phyloP scores from a whole-genome alignment of 768 basidiomycete genomes.

The Collybia sp. region DNA sequence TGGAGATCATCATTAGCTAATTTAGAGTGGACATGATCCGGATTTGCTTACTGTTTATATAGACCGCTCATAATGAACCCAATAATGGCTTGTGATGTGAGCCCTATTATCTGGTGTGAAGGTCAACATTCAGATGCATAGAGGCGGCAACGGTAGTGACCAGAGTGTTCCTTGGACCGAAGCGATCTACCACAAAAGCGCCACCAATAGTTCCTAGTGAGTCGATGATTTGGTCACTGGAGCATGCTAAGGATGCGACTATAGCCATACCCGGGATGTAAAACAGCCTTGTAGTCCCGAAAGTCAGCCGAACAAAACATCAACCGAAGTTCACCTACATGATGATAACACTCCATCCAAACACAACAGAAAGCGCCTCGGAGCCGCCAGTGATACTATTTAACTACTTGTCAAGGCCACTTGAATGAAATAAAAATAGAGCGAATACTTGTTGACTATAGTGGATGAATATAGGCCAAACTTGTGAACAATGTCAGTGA shows the following conservation, averaged over 20 bases:
- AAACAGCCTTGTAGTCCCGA: slow-evolving; percentile 16
- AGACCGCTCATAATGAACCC: slow-evolving; percentile 91
- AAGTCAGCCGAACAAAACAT: background rate
- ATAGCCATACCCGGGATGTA: slow-evolving; percentile 29
- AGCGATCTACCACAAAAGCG: slow-evolving; percentile 69
- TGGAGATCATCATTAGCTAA: background rate
- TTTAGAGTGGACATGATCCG: background rate
- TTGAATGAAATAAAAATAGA: background rate
- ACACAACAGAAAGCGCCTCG: slow-evolving; percentile 50
- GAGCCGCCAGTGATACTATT: slow-evolving; percentile 53
- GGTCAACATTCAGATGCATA: background rate
- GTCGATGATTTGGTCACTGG: slow-evolving; percentile 27
- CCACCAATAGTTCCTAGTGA: slow-evolving; percentile 64
- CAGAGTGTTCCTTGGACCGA: slow-evolving; percentile 77
- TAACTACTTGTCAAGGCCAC: background rate
- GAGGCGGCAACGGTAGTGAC: slow-evolving; percentile 21
- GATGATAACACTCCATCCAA: slow-evolving; percentile 85
- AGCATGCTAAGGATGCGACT: background rate
- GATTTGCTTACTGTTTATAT: slow-evolving; percentile 45
- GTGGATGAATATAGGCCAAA: slow-evolving; percentile 82
- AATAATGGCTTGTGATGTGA: slow-evolving; percentile 62
- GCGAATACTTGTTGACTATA: slow-evolving; percentile 56
- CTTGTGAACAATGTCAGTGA: slow-evolving; percentile 21
- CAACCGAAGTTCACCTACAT: slow-evolving; percentile 48
- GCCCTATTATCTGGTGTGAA: slow-evolving; percentile 53